Conservation (phyloP, 768 basidiomycete species). For the Kondoa subrosea region DNA sequence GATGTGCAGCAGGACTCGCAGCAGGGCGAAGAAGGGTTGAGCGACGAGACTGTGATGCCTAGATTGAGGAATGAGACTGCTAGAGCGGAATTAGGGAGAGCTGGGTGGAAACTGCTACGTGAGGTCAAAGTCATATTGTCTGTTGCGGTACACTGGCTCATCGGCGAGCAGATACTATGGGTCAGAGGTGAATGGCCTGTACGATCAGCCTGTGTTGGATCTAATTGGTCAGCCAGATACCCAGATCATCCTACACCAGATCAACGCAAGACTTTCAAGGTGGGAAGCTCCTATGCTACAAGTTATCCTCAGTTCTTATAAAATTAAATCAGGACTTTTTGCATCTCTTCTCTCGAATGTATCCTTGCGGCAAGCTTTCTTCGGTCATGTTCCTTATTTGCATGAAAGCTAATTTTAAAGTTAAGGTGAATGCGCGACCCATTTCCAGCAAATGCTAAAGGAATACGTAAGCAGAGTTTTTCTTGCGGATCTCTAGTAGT, state of each 20-base stretch:
- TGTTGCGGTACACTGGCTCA: too few relatives aligned
- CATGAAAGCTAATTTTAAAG: not conserved
- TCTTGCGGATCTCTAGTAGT: not conserved
- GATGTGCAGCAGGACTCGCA: not conserved
- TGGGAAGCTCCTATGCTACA: not conserved
- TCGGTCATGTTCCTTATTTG: not conserved
- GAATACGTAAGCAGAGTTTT: not conserved
- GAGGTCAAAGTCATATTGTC: too few relatives aligned
- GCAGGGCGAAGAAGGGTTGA: too few relatives aligned
- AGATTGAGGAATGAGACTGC: constrained; percentile 16
- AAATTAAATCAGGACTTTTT: not conserved
- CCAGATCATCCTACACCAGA: constrained; percentile 2
- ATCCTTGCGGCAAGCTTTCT: not conserved
- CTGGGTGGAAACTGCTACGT: not conserved
- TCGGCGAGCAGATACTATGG: too few relatives aligned
- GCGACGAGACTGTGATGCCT: constrained; percentile 16
- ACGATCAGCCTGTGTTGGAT: too few relatives aligned
- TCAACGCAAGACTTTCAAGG: not conserved
- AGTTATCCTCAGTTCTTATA: not conserved
- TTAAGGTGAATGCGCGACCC: constrained; percentile 1
- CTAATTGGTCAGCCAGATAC: too few relatives aligned
- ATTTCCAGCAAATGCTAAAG: constrained; percentile 3
- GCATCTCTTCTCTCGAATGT: not conserved
- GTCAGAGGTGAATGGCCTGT: not conserved
- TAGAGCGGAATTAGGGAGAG: constrained; percentile 3